phyloP scores from a whole-genome alignment of 371 early-diverging fungal species.

The Mucor saturninus region DNA sequence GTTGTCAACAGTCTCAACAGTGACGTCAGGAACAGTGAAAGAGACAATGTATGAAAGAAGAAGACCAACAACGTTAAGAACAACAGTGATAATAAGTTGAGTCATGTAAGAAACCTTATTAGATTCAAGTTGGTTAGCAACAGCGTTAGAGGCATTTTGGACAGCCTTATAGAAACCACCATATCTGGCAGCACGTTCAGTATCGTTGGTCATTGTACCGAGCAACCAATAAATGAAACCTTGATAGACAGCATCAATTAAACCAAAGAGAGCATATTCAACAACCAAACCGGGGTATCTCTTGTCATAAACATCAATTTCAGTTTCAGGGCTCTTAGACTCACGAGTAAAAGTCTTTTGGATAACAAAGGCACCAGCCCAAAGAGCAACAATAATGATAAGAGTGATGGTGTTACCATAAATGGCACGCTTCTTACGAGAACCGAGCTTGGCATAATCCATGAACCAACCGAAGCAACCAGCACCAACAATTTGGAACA shows the following conservation, averaged over 20 bases:
- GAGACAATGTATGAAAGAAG: slow-evolving; percentile 38
- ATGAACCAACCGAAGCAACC: slow-evolving; percentile 61
- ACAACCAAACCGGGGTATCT: slow-evolving; percentile 55
- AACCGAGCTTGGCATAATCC: slow-evolving; percentile 49
- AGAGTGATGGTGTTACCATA: slow-evolving; percentile 54
- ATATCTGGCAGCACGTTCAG: slow-evolving; percentile 70
- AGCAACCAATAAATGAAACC: slow-evolving; percentile 76
- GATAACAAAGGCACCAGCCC: slow-evolving; percentile 61
- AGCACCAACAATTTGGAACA: slow-evolving; percentile 72
- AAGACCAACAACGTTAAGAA: slow-evolving; percentile 32
- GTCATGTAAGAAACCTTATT: slow-evolving; percentile 31
- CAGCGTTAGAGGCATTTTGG: slow-evolving; percentile 73
- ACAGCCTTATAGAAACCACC: slow-evolving; percentile 87
- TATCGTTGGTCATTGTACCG: slow-evolving; percentile 74
- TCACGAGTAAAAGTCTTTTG: slow-evolving; percentile 52
- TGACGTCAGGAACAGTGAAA: slow-evolving; percentile 41
- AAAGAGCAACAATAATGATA: slow-evolving; percentile 51
- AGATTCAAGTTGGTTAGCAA: slow-evolving; percentile 49
- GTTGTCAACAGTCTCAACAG: slow-evolving; percentile 42
- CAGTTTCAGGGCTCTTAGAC: slow-evolving; percentile 24
- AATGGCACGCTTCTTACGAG: slow-evolving; percentile 59
- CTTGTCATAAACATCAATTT: slow-evolving; percentile 34
- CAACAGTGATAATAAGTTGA: slow-evolving; percentile 35
- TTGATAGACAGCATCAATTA: slow-evolving; percentile 76
- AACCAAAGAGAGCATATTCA: slow-evolving; percentile 68